Base-by-base conservation (phyloP, 495 filamentous ascomycete species). In the Podospora pseudopauciseta region DNA sequence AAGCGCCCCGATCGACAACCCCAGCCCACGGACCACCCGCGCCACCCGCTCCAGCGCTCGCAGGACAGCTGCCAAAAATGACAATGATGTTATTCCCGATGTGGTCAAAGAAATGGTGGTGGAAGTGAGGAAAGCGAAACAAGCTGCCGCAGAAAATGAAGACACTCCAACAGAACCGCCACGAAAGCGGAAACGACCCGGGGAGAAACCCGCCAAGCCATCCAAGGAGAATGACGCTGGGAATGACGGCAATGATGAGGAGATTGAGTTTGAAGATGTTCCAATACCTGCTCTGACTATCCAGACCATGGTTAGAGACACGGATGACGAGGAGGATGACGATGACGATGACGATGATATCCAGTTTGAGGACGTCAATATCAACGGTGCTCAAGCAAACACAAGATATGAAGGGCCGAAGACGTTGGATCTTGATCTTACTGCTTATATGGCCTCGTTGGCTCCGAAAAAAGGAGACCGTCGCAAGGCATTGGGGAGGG, bases 401-500 rank as follows among this genome's bases (percentile, higher is more conserved):
- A 23, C 68, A 15, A 74, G 64, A 58, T 58, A 58, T 26, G 76
- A 84, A 28, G 78, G 75, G 23, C 74, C 83, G 55, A 70, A 89
- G 39, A 80, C 88, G 34, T 83, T 95, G 28, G 86, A 85, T 15
- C 79, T 94, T 44, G 85, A 84, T 53, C 74, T 84, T 3, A 79
- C 78, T 15, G 76, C 78, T 18, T 78, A 84, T 34, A 74, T 78
- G 61, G 78, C 79, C 1, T 67, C 81, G 6, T 77, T 82, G 34
- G 64, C 75, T 19, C 74, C 69, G 39, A 73, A 73, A 23, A 68
- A 67, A 6, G 68, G 67, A 15, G 82, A 83, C 57, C 80, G 83
- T 70, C 85, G 88, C 56, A 91, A 89, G 70, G 84, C 85, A 11
- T 80, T 93, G 58, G 89, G 85, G 32, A 86, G 83, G 23, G 86